Conservation (phyloP, 805 yeast genomes). For the Saturnispora ahearnii region DNA sequence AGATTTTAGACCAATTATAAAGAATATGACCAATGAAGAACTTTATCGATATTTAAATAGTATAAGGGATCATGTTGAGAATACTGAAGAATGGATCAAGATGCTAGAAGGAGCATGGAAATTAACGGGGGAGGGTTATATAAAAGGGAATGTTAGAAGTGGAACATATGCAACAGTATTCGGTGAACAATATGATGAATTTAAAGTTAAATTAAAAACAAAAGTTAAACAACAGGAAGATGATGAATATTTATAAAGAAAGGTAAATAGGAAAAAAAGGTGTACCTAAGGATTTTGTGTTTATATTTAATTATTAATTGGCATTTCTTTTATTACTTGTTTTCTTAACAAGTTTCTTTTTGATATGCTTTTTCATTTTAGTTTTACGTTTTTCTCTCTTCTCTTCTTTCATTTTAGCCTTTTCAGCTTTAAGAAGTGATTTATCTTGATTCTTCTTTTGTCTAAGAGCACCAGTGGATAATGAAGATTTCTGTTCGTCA, state of each 20-base stretch:
- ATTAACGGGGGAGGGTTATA: conserved; percentile 3
- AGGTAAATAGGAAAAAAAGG: not conserved
- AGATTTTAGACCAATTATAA: not conserved
- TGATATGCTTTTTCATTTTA: conserved; percentile 74
- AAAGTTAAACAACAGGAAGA: not conserved
- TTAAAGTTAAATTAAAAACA: not conserved
- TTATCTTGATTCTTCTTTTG: conserved; percentile 79
- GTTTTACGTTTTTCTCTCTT: conserved; percentile 71
- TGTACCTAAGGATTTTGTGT: not conserved
- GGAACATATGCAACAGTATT: conserved; percentile 2
- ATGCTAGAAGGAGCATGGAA: conserved; percentile 1
- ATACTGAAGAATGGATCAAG: not conserved
- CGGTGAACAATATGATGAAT: conserved; percentile 2
- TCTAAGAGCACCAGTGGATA: conserved; percentile 25
- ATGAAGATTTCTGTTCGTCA: conserved; percentile 20
- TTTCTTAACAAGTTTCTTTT: conserved; percentile 65
- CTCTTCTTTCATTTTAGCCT: conserved; percentile 66
- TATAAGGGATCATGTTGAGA: not conserved
- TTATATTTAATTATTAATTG: conserved; percentile 8
- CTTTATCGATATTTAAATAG: not conserved
- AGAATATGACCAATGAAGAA: not conserved
- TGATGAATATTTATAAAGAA: not conserved
- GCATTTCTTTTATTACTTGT: conserved; percentile 13
- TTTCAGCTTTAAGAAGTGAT: conserved; percentile 66
- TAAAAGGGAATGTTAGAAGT: not conserved